Conservation (phyloP, 805 yeast species). For the Saturnispora gosingensis region DNA sequence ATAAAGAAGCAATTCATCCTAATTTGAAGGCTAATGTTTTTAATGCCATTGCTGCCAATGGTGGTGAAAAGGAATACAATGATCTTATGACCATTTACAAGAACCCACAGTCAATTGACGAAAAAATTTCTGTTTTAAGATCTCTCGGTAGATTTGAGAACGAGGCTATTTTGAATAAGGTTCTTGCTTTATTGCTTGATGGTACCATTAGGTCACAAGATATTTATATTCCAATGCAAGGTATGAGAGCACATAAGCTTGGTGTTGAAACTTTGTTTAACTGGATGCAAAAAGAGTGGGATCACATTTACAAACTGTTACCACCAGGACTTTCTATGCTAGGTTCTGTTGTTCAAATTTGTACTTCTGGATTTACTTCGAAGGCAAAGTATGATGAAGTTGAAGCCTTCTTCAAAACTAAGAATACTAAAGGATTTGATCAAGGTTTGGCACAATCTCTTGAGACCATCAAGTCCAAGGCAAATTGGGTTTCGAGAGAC, state of each 20-base stretch:
- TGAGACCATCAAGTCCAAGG: slow-evolving; percentile 45
- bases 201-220: slow-evolving; percentile 57
- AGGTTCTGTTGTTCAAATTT: slow-evolving; percentile 58
- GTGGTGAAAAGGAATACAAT: slow-evolving; percentile 31
- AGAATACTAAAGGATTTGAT: slow-evolving; percentile 49
- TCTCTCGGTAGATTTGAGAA: slow-evolving; percentile 44
- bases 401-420: slow-evolving; percentile 37
- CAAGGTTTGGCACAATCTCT: slow-evolving; percentile 47
- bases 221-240: slow-evolving; percentile 59
- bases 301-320: slow-evolving; percentile 47
- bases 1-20: slow-evolving; percentile 33
- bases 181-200: slow-evolving; percentile 38
- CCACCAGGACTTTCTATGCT: slow-evolving; percentile 81
- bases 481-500: slow-evolving; percentile 50
- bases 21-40: slow-evolving; percentile 37
- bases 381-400: slow-evolving; percentile 34
- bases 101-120: slow-evolving; percentile 47
- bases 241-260: slow-evolving; percentile 49
- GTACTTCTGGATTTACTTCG: slow-evolving; percentile 38
- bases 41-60: slow-evolving; percentile 34
- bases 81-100: slow-evolving; percentile 37
- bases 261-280: slow-evolving; percentile 66
- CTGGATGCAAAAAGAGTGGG: slow-evolving; percentile 72
- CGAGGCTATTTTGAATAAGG: slow-evolving; percentile 28
- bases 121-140: slow-evolving; percentile 44